Conservation (phyloP, 2,329 filamentous ascomycete genomes). For the Cladosporium sp. region DNA sequence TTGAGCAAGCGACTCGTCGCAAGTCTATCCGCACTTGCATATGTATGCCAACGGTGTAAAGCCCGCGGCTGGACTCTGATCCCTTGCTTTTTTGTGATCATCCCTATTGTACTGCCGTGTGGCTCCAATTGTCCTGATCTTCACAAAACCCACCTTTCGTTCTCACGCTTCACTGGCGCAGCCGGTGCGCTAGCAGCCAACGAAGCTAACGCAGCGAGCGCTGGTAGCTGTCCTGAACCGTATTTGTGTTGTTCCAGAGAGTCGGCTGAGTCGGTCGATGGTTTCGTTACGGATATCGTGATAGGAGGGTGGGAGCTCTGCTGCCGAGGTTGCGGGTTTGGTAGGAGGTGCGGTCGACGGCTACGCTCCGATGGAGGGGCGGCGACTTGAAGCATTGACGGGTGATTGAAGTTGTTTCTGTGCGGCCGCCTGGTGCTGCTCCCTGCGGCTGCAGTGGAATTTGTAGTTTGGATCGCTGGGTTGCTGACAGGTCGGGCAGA, state of each 20-base stretch:
- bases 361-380: constrained; percentile 7
- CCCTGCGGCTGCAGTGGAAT: no score
- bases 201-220: constrained; percentile 54
- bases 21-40: no score
- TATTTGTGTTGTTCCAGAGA: constrained; percentile 45
- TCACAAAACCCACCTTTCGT: constrained; percentile 1
- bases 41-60: no score
- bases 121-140: background rate
- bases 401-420: no score
- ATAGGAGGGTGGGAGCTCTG: constrained; percentile 7
- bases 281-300: constrained; percentile 20
- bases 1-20: no score
- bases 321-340: background rate
- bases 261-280: constrained; percentile 46
- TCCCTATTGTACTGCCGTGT: no score
- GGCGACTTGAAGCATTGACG: constrained; percentile 9
- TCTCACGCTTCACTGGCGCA: constrained; percentile 7
- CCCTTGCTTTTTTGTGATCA: no score
- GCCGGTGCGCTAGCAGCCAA: constrained; percentile 13
- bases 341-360: constrained; percentile 1
- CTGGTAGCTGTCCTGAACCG: constrained; percentile 33
- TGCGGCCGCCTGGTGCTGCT: no score
- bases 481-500: background rate
- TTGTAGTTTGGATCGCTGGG: background rate
- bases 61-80: no score